Percentiles rank a stretch among this genome's conserved stretches.
These are phyloP conservation scores for Xylaria intraflava DNA, from an alignment of 495 filamentous ascomycete species.

Conservation along the genomic window DNA sequence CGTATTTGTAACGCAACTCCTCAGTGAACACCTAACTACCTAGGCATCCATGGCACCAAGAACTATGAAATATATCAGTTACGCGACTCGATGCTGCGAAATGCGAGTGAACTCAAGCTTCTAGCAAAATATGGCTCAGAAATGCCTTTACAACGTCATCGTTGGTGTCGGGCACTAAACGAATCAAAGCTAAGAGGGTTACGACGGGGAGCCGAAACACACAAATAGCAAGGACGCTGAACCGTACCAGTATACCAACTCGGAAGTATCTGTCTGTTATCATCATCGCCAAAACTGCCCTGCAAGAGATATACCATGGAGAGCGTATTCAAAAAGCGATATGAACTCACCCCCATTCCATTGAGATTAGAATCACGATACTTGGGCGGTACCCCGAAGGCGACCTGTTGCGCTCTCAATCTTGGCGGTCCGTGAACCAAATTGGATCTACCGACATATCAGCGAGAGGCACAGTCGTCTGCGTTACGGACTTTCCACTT, in stretches of 20 bases:
- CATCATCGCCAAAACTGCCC: constrained; percentile 42
- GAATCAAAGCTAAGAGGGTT: constrained; percentile 20
- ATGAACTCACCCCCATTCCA: constrained; percentile 2
- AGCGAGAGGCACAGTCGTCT: too few relatives aligned
- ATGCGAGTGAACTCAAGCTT: not conserved
- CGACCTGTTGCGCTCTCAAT: constrained; percentile 59
- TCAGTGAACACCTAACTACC: too few relatives aligned
- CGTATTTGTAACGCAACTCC: too few relatives aligned
- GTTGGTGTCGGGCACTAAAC: constrained; percentile 25
- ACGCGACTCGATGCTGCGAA: not conserved
- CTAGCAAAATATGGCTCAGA: constrained; percentile 31
- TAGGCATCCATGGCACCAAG: too few relatives aligned
- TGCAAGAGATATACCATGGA: not conserved
- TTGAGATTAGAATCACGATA: constrained; percentile 23
- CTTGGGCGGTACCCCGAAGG: constrained; percentile 58
- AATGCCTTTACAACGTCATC: constrained; percentile 43
- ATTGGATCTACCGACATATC: constrained; percentile 56
- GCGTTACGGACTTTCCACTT: constrained; percentile 15
- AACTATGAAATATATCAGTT: not conserved
- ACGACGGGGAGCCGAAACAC: constrained; percentile 21
- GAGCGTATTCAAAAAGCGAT: not conserved
- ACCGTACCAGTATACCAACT: constrained; percentile 30
- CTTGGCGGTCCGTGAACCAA: constrained; percentile 78
- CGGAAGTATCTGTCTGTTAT: constrained; percentile 54
- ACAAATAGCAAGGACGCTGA: constrained; percentile 17